Conservation (phyloP, 176 grass and related monocot species). For the Bonia amplexicaulis region DNA sequence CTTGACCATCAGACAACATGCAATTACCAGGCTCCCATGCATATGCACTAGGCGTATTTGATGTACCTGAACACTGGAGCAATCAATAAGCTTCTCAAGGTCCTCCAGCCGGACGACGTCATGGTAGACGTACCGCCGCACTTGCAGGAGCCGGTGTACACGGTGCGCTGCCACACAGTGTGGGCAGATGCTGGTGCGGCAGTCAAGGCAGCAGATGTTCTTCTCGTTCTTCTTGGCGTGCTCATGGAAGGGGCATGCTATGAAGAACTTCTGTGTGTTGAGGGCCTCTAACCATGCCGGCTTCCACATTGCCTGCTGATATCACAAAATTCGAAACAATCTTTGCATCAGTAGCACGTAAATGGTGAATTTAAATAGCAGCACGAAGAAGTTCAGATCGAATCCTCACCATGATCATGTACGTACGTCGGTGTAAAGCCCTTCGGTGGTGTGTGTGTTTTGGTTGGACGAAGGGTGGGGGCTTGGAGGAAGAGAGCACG, state of each 20-base stretch:
- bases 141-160: constrained; percentile 78
- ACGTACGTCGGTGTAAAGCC: constrained; percentile 21
- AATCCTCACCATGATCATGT: constrained; percentile 74
- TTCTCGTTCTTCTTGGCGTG: constrained; percentile 92
- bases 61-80: constrained; percentile 89
- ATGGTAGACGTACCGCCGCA: constrained; percentile 86
- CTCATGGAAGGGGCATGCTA: constrained; percentile 72
- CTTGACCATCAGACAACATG: constrained; percentile 20
- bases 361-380: constrained; percentile 6
- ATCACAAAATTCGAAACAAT: constrained; percentile 19
- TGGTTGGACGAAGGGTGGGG: constrained; percentile 17
- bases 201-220: constrained; percentile 95
- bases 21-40: neutral
- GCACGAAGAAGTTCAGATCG: constrained; percentile 24
- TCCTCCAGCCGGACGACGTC: constrained; percentile 88
- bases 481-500: constrained; percentile 22
- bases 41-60: constrained; percentile 26
- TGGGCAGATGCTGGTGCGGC: constrained; percentile 94
- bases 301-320: constrained; percentile 69
- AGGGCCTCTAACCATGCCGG: constrained; percentile 90
- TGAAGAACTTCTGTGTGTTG: constrained; percentile 71
- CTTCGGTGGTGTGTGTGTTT: constrained; percentile 16
- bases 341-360: constrained; percentile 28
- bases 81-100: constrained; percentile 88
- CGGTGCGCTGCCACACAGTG: constrained; percentile 82